Evolutionary conservation across 2,329 filamentous ascomycete species (phyloP), one percentile per base, ranked within the genome.

Genomic region (Pleurostoma richardsiae): DNA sequence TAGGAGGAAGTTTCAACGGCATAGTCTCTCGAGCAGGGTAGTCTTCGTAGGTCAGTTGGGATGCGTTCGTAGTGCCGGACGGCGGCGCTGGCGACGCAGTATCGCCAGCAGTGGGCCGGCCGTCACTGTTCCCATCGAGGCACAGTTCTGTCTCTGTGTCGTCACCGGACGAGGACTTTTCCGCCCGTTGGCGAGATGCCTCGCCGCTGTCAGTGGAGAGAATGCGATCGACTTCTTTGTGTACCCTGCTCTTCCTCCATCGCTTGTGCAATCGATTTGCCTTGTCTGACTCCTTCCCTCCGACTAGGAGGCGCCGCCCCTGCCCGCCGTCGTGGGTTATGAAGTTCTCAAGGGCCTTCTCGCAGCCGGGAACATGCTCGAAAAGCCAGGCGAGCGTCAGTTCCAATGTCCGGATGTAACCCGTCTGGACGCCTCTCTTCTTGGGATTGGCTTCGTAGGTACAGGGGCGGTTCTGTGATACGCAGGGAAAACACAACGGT

Each of bases 351-450:
- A 88, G 71, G 10, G 74, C 71, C 44, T 73, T 69, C 61, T 88
- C 83, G 42, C 73, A 76, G 7, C 76, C 79, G 10, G 79, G 73
- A 33, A 82, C 74, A 46, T 78, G 77, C 49, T 80, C 75, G 50
- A 88, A 84, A 1, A 86, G 67, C 71, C 82, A 82, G 10, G 82
- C 83, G 46, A 87, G 72, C 7, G 83, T 77, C 40, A 86, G 64
- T 62, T 91, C 87, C 19, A 91, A 70, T 0, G 85, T 85, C 31
- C 86, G 78, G 46, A 91, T 84, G 58, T 90, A 90, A 11, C 88
- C 87, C n/a, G 87, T 87, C 56, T 86, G 86, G 8, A 91, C 80
- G 4, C 88, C 87, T 52, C 87, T 76, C 62, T 90, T 90, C 65
- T 88, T 89, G 6, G 85, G 82, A 45, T 81, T 82, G 45, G 84